phyloP scores from a whole-genome alignment of 164 flowering plant genomes.

The Tinospora cordifolia region DNA sequence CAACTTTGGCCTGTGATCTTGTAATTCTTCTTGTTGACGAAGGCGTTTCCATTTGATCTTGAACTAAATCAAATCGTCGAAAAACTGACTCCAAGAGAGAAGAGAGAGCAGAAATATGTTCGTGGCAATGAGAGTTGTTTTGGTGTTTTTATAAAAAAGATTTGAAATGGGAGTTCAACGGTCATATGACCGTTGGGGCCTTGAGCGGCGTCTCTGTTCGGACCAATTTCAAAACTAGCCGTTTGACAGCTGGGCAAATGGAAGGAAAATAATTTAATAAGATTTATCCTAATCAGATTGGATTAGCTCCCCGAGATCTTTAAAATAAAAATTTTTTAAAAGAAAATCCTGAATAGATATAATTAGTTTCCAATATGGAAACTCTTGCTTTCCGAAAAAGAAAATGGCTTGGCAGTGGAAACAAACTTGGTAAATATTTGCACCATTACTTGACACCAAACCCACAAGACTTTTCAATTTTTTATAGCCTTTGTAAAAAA shows the following conservation, averaged over 20 bases:
- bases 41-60: constrained; percentile 66
- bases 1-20: constrained; percentile 48
- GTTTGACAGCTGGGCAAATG: background rate
- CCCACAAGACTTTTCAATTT: no score
- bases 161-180: constrained; percentile 14
- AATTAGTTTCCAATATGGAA: no score
- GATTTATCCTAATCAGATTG: no score
- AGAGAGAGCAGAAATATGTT: background rate
- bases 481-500: no score
- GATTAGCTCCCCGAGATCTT: no score
- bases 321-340: no score
- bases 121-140: background rate
- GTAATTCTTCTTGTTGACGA: constrained; percentile 62
- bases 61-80: background rate
- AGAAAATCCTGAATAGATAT: no score
- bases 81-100: no score
- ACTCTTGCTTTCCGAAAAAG: no score
- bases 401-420: no score
- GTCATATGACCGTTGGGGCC: constrained; percentile 23
- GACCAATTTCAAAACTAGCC: constrained; percentile 9
- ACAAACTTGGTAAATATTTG: no score
- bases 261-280: background rate
- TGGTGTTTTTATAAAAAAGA: constrained; percentile 8
- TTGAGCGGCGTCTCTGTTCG: background rate
- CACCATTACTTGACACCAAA: no score